These are phyloP conservation scores for Aegilops longissima DNA, from an alignment of 176 grass and related monocot species.

Conservation along the genomic window DNA sequence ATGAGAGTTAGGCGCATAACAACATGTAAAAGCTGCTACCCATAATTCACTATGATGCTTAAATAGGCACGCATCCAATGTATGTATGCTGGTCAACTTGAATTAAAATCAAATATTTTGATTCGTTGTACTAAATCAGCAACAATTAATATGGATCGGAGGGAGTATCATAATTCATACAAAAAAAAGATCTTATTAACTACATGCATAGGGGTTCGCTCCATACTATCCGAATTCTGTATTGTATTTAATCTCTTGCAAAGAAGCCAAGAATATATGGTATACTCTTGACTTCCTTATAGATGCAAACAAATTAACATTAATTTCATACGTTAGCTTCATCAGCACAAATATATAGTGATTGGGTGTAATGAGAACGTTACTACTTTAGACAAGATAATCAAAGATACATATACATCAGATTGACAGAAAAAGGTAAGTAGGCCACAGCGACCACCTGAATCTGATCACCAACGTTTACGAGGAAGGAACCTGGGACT, in stretches of 20 bases:
- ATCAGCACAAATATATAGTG: neutral
- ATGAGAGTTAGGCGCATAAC: neutral
- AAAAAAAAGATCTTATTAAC: neutral
- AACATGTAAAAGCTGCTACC: neutral
- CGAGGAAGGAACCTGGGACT: conserved; percentile 44
- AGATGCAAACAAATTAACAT: neutral
- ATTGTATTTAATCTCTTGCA: neutral
- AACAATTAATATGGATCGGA: too few relatives aligned
- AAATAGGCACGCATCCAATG: neutral
- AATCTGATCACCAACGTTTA: conserved; percentile 75
- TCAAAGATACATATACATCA: neutral
- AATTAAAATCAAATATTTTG: neutral
- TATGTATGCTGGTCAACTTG: neutral
- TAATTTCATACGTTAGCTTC: neutral
- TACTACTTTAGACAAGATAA: neutral
- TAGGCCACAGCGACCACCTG: conserved; percentile 41
- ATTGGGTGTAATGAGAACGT: neutral
- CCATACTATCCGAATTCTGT: neutral
- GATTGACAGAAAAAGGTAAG: neutral
- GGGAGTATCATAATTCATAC: neutral
- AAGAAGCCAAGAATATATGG: neutral
- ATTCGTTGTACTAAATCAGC: too few relatives aligned
- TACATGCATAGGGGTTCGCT: neutral
- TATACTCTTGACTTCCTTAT: neutral
- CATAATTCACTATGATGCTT: neutral